phyloP scores from a whole-genome alignment of 164 flowering plant genomes.

The Buxus sempervirens region DNA sequence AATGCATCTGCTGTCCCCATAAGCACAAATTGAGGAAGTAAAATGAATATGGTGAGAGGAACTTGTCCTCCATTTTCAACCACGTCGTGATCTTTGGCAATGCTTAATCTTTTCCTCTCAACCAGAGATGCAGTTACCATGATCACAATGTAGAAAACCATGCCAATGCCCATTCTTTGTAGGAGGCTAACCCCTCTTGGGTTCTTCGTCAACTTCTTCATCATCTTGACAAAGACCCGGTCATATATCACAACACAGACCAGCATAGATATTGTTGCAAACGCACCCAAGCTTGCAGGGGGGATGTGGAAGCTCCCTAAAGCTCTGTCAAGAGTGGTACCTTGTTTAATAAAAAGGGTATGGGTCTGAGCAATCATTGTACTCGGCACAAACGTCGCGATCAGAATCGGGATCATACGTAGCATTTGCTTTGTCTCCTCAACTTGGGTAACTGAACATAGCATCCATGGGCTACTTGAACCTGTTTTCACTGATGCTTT shows the following conservation, averaged over 20 bases:
- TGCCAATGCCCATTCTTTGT: slow-evolving; percentile 62
- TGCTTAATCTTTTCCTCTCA: slow-evolving; percentile 39
- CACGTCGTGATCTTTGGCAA: slow-evolving; percentile 39
- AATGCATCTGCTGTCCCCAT: slow-evolving; percentile 71
- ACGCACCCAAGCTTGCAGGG: slow-evolving; percentile 53
- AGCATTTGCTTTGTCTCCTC: slow-evolving; percentile 8
- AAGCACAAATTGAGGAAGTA: slow-evolving; percentile 62
- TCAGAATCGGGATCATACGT: slow-evolving; percentile 47
- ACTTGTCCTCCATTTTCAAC: slow-evolving; percentile 34
- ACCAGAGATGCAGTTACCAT: slow-evolving; percentile 43
- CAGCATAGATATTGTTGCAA: slow-evolving; percentile 58
- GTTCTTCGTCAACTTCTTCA: slow-evolving; percentile 44
- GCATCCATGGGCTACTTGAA: background rate
- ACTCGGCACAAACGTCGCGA: slow-evolving; percentile 53
- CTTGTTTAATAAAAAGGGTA: slow-evolving; percentile 64
- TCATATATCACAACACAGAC: slow-evolving; percentile 57
- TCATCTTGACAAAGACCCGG: slow-evolving; percentile 34
- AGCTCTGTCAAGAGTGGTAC: slow-evolving; percentile 44
- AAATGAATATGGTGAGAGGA: slow-evolving; percentile 50
- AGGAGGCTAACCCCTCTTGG: slow-evolving; percentile 65
- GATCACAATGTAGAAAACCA: slow-evolving; percentile 40
- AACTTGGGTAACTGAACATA: too few relatives aligned
- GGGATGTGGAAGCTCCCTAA: slow-evolving; percentile 49
- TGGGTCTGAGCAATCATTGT: slow-evolving; percentile 51
- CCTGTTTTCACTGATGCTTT: background rate